Evolutionary conservation across 1,284 basidiomycete species (phyloP).

Genomic region (Papiliotrema terrestris): DNA sequence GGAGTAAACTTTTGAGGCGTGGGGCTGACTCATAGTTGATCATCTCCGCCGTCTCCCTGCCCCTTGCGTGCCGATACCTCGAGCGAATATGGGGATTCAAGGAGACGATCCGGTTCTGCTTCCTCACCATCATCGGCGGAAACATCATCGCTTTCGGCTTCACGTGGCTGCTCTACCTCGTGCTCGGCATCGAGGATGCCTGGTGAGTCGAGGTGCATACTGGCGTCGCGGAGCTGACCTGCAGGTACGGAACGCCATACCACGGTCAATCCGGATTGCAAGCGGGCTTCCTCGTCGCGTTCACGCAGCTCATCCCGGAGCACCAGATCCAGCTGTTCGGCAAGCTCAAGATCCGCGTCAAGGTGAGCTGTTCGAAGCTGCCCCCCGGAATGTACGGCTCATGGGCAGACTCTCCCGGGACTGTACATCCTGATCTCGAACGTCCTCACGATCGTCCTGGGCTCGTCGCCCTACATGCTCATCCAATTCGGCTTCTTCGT

Average conservation of each 20-base stretch:
- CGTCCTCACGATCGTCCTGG: constrained; percentile 79
- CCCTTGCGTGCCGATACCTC: constrained; percentile 80
- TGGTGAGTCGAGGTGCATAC: constrained; percentile 55
- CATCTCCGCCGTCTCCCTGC: constrained; percentile 71
- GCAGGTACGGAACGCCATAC: constrained; percentile 59
- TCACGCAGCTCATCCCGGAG: constrained; percentile 95
- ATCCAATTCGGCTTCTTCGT: constrained; percentile 99
- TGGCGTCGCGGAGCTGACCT: no score
- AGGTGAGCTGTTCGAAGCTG: constrained; percentile 61
- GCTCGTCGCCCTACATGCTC: constrained; percentile 89
- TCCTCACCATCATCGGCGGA: constrained; percentile 70
- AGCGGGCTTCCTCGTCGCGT: constrained; percentile 84
- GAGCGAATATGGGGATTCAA: constrained; percentile 88
- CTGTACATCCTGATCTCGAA: constrained; percentile 87
- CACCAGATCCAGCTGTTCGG: constrained; percentile 93
- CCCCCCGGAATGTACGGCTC: no score
- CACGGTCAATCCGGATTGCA: constrained; percentile 92
- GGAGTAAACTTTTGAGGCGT: no score
- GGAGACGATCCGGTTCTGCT: constrained; percentile 82
- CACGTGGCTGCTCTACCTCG: constrained; percentile 42
- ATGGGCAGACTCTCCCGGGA: constrained; percentile 76
- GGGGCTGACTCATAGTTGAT: constrained; percentile 60
- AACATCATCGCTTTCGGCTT: constrained; percentile 79
- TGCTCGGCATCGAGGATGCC: constrained; percentile 42
- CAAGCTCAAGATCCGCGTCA: constrained; percentile 78